Evolutionary conservation across 495 filamentous ascomycete genomes (phyloP).

Genomic region (Pseudomonodictys pantanalensis): DNA sequence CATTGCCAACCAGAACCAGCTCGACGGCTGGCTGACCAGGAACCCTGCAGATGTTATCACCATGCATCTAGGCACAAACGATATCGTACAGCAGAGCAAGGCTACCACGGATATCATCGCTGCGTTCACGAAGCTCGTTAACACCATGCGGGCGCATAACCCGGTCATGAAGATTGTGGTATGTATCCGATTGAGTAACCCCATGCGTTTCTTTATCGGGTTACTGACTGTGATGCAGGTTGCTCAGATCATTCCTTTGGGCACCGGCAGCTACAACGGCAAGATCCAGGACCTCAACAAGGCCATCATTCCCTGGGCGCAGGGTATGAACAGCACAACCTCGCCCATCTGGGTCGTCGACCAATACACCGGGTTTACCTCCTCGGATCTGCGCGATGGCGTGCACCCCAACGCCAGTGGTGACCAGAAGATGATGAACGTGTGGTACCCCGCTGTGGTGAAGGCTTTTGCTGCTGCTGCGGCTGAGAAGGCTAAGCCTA

Average conservation of each 20-base stretch:
- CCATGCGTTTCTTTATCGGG: not conserved
- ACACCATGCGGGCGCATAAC: constrained; percentile 48
- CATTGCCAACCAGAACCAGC: constrained; percentile 49
- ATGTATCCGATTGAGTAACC: constrained; percentile 24
- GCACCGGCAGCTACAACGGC: constrained; percentile 39
- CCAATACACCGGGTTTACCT: constrained; percentile 47
- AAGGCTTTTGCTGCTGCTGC: constrained; percentile 34
- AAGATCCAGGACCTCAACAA: constrained; percentile 47
- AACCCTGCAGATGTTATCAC: constrained; percentile 52
- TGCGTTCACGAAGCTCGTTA: constrained; percentile 48
- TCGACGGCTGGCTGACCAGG: constrained; percentile 49
- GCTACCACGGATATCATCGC: constrained; percentile 44
- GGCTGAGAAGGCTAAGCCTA: not conserved
- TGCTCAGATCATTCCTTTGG: constrained; percentile 53
- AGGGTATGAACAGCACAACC: constrained; percentile 45
- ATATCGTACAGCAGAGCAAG: constrained; percentile 49
- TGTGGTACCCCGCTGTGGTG: constrained; percentile 48
- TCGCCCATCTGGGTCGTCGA: constrained; percentile 55
- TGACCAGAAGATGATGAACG: constrained; percentile 47
- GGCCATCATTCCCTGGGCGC: constrained; percentile 49
- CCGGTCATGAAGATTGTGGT: constrained; percentile 53
- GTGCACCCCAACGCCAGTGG: constrained; percentile 50
- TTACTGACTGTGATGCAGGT: constrained; percentile 39
- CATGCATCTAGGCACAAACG: constrained; percentile 54
- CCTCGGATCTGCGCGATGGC: constrained; percentile 46